Percentiles rank a stretch among this genome's conserved stretches.
Conservation (phyloP, 768 basidiomycete species). For the Mycena latifolia region DNA sequence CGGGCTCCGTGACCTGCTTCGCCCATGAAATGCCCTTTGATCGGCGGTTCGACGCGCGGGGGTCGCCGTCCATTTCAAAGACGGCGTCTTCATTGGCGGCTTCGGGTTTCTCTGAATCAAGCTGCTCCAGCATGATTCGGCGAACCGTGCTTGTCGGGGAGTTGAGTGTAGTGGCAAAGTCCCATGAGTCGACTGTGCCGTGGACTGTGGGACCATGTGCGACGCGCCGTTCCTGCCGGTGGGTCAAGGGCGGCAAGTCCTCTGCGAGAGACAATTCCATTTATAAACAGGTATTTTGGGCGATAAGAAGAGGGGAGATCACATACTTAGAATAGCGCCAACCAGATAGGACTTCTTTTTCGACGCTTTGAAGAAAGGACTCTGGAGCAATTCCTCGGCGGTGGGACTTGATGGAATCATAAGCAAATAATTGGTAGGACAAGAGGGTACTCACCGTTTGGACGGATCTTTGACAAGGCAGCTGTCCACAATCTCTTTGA, state of each 20-base stretch:
- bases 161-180: constrained; percentile 69
- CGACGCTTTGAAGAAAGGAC: constrained; percentile 81
- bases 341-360: constrained; percentile 88
- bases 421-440: not conserved
- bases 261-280: constrained; percentile 47
- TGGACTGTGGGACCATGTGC: constrained; percentile 51
- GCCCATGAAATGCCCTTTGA: constrained; percentile 39
- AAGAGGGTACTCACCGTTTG: constrained; percentile 62
- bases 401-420: constrained; percentile 66
- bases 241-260: constrained; percentile 78
- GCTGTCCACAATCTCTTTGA: constrained; percentile 85
- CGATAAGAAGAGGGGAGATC: constrained; percentile 5
- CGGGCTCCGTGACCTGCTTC: constrained; percentile 2
- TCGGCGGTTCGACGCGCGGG: constrained; percentile 19
- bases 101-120: constrained; percentile 38
- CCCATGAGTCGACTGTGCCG: constrained; percentile 83
- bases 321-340: constrained; percentile 75
- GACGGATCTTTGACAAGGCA: constrained; percentile 90
- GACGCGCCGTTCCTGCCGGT: constrained; percentile 78
- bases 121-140: constrained; percentile 22
- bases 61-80: constrained; percentile 54
- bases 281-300: not conserved
- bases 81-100: constrained; percentile 44
- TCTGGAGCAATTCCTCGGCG: constrained; percentile 81
- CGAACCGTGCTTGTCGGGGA: constrained; percentile 50